phyloP scores from a whole-genome alignment of 345 rosid species.

The Brassica incana region DNA sequence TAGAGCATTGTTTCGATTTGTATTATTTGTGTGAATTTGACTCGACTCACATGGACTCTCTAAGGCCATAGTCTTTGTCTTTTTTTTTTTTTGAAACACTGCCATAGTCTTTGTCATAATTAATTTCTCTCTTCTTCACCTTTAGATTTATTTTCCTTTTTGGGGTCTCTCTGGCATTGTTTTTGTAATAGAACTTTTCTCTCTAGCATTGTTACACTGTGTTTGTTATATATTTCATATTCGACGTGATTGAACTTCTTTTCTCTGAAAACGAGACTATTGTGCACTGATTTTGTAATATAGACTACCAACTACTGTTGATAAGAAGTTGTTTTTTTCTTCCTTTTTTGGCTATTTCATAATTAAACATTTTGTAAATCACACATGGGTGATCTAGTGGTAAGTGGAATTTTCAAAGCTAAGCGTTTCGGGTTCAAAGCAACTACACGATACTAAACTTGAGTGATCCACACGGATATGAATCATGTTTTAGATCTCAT shows the following conservation, averaged over 20 bases:
- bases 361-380: too few relatives aligned
- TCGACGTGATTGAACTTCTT: neutral
- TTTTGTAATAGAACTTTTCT: neutral
- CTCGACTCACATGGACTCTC: constrained; percentile 32
- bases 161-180: neutral
- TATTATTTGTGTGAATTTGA: constrained; percentile 25
- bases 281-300: neutral
- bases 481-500: too few relatives aligned
- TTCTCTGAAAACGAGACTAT: neutral
- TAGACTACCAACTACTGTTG: neutral
- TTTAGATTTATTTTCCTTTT: too few relatives aligned
- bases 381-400: too few relatives aligned
- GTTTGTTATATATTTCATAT: neutral
- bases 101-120: constrained; percentile 6
- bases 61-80: constrained; percentile 7
- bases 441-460: too few relatives aligned
- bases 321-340: too few relatives aligned
- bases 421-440: too few relatives aligned
- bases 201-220: neutral
- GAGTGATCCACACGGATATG: too few relatives aligned
- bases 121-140: constrained; percentile 8
- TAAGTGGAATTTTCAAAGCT: too few relatives aligned
- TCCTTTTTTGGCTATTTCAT: too few relatives aligned
- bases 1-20: constrained; percentile 14
- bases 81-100: too few relatives aligned